A percentile compares a stretch with the other conserved stretches of the same genome.
These are phyloP conservation scores for Xerocomus brunneocitrinus DNA, from an alignment of 768 basidiomycete genomes.

Conservation along the genomic window DNA sequence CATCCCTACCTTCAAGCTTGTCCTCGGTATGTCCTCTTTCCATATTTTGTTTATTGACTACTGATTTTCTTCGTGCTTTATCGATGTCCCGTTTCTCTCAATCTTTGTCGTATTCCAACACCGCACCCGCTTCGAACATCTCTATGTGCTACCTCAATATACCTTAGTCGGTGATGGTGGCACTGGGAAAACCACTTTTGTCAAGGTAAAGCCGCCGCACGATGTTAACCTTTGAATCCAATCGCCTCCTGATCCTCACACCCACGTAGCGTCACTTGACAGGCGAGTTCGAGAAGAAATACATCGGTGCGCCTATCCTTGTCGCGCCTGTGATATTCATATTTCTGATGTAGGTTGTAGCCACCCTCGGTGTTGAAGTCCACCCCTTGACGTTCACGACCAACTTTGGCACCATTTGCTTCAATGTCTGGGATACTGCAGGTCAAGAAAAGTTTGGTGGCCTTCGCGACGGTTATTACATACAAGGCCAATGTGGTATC, in stretches of 20 bases:
- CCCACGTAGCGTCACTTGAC: conserved; percentile 85
- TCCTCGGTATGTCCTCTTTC: conserved; percentile 60
- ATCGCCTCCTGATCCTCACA: conserved; percentile 56
- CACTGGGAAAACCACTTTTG: conserved; percentile 97
- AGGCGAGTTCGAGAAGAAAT: conserved; percentile 99
- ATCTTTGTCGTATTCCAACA: conserved; percentile 10
- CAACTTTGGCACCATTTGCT: conserved; percentile 98
- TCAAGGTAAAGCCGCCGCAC: conserved; percentile 63
- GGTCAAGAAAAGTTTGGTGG: conserved; percentile 99
- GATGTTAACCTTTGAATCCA: conserved; percentile 23
- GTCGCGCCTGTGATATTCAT: conserved; percentile 9
- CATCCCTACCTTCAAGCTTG: conserved; percentile 96
- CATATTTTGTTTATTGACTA: conserved; percentile 6
- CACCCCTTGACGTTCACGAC: conserved; percentile 95
- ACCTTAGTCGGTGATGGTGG: conserved; percentile 88
- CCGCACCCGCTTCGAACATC: conserved; percentile 1
- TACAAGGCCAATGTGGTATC: conserved; percentile 98
- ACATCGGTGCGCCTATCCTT: conserved; percentile 67
- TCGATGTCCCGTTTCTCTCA: conserved; percentile 43
- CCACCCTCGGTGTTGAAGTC: conserved; percentile 99
- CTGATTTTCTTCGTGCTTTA: conserved; percentile 37
- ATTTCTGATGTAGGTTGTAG: conserved; percentile 39
- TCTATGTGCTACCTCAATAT: background rate
- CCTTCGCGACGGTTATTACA: conserved; percentile 94
- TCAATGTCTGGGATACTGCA: conserved; percentile 99